These are phyloP conservation scores for Claviceps sp. DNA, from an alignment of 2,329 filamentous ascomycete genomes.

Conservation along the genomic window DNA sequence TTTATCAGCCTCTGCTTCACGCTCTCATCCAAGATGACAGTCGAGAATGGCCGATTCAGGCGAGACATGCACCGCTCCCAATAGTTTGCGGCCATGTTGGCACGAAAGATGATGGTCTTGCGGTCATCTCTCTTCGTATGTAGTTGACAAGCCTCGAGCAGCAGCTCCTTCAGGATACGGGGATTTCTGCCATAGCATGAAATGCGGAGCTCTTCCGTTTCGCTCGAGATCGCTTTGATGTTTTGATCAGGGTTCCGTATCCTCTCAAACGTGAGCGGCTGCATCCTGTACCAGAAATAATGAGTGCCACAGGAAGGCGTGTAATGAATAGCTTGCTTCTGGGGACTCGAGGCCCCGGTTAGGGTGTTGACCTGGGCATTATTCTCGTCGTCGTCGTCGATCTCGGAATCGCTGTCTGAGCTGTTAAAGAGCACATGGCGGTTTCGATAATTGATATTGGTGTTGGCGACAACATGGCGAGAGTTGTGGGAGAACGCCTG, in stretches of 20 bases:
- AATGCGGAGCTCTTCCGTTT: slow-evolving; percentile 45
- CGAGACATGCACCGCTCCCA: slow-evolving; percentile 53
- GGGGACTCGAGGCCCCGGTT: slow-evolving; percentile 10
- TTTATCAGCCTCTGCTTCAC: slow-evolving; percentile 45
- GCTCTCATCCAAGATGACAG: slow-evolving; percentile 49
- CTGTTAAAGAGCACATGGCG: slow-evolving; percentile 36
- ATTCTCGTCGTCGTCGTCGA: slow-evolving; percentile 29
- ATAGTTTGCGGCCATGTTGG: slow-evolving; percentile 31
- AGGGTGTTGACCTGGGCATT: slow-evolving; percentile 11
- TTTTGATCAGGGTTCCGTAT: slow-evolving; percentile 31
- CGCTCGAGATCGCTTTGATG: slow-evolving; percentile 25
- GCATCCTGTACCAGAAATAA: slow-evolving; percentile 53
- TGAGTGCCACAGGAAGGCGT: slow-evolving; percentile 56
- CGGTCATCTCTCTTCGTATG: slow-evolving; percentile 45
- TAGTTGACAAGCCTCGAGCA: slow-evolving; percentile 41
- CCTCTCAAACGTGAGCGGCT: slow-evolving; percentile 44
- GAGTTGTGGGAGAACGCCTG: slow-evolving; percentile 48
- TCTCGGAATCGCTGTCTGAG: slow-evolving; percentile 21
- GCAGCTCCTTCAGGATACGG: slow-evolving; percentile 45
- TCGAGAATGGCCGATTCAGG: slow-evolving; percentile 47
- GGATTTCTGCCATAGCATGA: slow-evolving; percentile 50
- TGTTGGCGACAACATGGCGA: slow-evolving; percentile 52
- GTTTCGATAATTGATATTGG: slow-evolving; percentile 39
- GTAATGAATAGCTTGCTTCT: slow-evolving; percentile 42
- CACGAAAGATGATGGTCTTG: slow-evolving; percentile 54